Base-by-base conservation (phyloP, 306 rosid genomes). In the Abrus pulchellus region DNA sequence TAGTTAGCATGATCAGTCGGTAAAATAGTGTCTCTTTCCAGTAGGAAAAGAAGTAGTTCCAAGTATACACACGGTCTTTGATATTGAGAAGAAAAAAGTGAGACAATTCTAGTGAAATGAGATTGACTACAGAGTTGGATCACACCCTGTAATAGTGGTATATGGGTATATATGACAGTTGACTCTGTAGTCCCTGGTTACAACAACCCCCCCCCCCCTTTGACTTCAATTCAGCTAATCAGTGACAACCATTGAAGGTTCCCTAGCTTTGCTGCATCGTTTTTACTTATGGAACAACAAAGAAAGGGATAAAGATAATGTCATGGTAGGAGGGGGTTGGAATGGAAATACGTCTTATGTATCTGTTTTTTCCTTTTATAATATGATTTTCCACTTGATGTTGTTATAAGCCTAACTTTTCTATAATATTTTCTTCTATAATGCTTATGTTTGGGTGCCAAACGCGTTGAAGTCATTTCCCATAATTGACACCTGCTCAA, bases 1-100 rank as follows among this genome's bases (percentile, higher is more conserved):
- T 82, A 83, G 91, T 79, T 84, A 88, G 77, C 68, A 59, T 75
- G 76, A 34, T 81, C 53, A 82, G 57, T 81, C 53, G 79, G 57
- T 74, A 71, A 69, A 65, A 78, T 79, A 75, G 81, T 60, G 69
- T 78, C 68, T 70, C 67, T 78, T 82, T 73, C 12, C 69, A 38
- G 68, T 78, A 56, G 89, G 75, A 82, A 68, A 61, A 78, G 85
- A 76, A 76, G 68, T 84, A 81, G 77, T 66, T 82, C 75, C 75
- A 78, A 86, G 45, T 62, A 83, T 84, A 85, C 79, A 60, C 6
- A 60, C 78, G 29, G 30, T 83, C 80, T 60, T 70, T 78, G 32
- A 63, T 76, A 41, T 43, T 59, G 82, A 75, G 81, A 74, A 79
- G 57, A 78, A 60, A 74, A 13, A 77, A 59, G 73, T 49, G 87